These are phyloP conservation scores for Oleoguttula mirabilis DNA, from an alignment of 495 filamentous ascomycete species.

Conservation along the genomic window DNA sequence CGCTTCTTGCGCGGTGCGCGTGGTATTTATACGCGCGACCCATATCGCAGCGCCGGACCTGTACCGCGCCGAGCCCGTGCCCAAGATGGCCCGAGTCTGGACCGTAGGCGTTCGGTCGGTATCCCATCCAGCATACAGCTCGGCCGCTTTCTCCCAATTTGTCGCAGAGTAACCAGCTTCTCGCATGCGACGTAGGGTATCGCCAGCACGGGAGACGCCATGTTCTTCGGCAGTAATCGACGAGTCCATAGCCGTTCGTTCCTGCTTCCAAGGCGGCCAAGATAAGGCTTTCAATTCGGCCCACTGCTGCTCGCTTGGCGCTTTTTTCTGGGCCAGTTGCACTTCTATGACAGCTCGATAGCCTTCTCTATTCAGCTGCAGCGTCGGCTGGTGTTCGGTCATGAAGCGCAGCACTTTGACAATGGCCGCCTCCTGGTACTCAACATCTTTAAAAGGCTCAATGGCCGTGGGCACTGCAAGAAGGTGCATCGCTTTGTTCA, in stretches of 20 bases:
- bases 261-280: slow-evolving; percentile 65
- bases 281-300: slow-evolving; percentile 46
- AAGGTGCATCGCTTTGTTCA: slow-evolving; percentile 44
- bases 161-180: slow-evolving; percentile 49
- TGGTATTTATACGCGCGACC: slow-evolving; percentile 51
- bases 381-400: slow-evolving; percentile 42
- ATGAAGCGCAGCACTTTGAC: slow-evolving; percentile 52
- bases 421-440: slow-evolving; percentile 47
- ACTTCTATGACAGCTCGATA: slow-evolving; percentile 48
- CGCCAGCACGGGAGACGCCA: slow-evolving; percentile 45
- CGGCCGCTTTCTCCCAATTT: slow-evolving; percentile 45
- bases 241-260: slow-evolving; percentile 46
- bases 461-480: slow-evolving; percentile 41
- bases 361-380: slow-evolving; percentile 47
- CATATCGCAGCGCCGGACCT: slow-evolving; percentile 31
- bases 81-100: slow-evolving; percentile 35
- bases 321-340: slow-evolving; percentile 56
- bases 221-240: slow-evolving; percentile 41
- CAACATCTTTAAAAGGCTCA: slow-evolving; percentile 38
- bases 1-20: slow-evolving; percentile 57
- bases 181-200: slow-evolving; percentile 44
- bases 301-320: slow-evolving; percentile 43
- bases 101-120: slow-evolving; percentile 58
- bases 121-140: slow-evolving; percentile 54
- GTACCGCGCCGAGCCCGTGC: background rate